A percentile compares a stretch with the other conserved stretches of the same genome.
Evolutionary conservation across 768 basidiomycete genomes (phyloP).

Genomic region (Mycena belliarum): DNA sequence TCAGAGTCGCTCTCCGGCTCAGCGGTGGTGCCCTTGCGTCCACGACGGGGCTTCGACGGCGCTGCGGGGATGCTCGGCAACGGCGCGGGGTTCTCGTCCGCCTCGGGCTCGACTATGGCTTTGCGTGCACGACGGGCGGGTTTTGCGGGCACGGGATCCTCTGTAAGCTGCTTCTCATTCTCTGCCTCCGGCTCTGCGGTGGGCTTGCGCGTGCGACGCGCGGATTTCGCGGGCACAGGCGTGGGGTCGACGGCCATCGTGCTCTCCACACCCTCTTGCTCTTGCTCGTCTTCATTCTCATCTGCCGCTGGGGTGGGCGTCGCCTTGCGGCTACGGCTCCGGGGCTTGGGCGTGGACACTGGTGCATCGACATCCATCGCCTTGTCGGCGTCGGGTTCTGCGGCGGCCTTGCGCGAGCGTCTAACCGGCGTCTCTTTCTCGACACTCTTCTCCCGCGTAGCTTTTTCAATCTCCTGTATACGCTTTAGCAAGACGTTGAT

Average conservation of each 20-base stretch:
- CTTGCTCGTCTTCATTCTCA: background rate
- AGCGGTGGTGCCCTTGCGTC: constrained; percentile 8
- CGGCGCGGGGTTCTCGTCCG: constrained; percentile 15
- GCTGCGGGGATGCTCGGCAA: constrained; percentile 14
- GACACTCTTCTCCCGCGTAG: background rate
- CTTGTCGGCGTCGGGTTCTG: background rate
- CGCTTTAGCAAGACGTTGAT: background rate
- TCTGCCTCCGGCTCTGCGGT: background rate
- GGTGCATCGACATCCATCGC: constrained; percentile 11
- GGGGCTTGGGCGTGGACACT: background rate
- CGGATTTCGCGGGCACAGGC: background rate
- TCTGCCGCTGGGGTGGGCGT: background rate
- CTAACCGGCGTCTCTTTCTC: background rate
- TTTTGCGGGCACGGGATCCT: constrained; percentile 3
- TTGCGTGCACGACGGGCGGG: constrained; percentile 30
- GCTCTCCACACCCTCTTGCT: no score
- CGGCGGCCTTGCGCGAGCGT: background rate
- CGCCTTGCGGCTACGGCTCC: background rate
- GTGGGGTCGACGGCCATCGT: background rate
- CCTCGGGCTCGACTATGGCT: constrained; percentile 7
- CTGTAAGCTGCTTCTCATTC: background rate
- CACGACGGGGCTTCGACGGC: constrained; percentile 17
- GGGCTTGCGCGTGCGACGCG: constrained; percentile 3
- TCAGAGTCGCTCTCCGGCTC: constrained; percentile 19
- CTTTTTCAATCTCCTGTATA: background rate